Base-by-base conservation (phyloP, 2,329 filamentous ascomycete genomes). In the Ceratocystiopsis brevicomis region DNA sequence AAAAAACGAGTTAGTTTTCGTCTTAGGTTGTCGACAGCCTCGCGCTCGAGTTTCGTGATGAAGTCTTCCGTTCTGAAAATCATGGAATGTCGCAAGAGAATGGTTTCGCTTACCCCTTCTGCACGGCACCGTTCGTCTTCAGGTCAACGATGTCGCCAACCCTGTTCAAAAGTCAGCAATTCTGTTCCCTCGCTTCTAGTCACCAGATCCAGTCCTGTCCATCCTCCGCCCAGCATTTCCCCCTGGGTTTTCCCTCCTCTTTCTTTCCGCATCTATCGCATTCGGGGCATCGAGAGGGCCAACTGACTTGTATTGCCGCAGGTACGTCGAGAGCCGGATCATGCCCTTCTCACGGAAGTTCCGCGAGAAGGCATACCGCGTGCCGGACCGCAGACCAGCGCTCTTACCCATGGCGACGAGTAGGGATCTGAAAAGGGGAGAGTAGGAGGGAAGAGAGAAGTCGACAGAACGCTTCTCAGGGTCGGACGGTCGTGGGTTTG, bases 101-200 rank as follows among this genome's bases (percentile, higher is more conserved):
- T 25, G 34, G 21, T 21, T 21, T 53, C 57, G 69, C 79, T 78
- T 71, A 90, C 82, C 86, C 87, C 78, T 94, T 93, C 74, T 94
- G 87, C 53, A 92, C 82, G 61, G 86, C 90, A 81, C 87, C 90
- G 73, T 98, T 96, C 62, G 82, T 83, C 71, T 93, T 92, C 66
- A 98, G 85, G 65, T 98, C 90, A 61, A 98, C 90, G 58, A 96
- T 95, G 62, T 98, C 90, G 66, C 90, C 90, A 61, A 98, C 90
- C 66, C 79, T 85, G 58, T 49, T 53, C 41, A 42, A 46, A 37
- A 33, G 37, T 52, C 45, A 44, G 41, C 47, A 42, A 38, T 39
- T 47, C 44, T 50, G 57, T 59, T 51, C 49, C 49, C 43, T 37
- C 19, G 19, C 19, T 4, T 21, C 35, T 35, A 37, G 39, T 33